Percentiles rank a stretch among this genome's conserved stretches.
Conservation (phyloP, 148 eudicot species). For the Salicornia ramosissima region DNA sequence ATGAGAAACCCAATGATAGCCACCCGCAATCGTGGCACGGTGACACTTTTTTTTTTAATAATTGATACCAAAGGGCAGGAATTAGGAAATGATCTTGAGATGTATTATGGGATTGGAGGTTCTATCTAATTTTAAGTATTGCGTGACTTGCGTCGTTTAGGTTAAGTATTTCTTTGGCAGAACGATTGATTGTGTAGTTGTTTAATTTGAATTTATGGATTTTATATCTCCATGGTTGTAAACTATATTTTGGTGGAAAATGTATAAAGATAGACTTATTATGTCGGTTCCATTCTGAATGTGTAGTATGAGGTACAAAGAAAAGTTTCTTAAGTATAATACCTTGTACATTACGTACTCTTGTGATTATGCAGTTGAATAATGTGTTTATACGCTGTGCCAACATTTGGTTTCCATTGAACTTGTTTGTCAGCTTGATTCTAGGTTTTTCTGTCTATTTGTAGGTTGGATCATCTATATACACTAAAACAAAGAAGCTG, state of each 20-base stretch:
- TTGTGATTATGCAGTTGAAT: neutral
- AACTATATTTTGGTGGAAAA: neutral
- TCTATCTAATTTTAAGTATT: neutral
- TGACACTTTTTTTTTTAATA: neutral
- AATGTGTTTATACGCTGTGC: neutral
- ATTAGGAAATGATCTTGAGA: neutral
- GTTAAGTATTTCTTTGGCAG: neutral
- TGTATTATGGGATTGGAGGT: neutral
- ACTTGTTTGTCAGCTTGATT: neutral
- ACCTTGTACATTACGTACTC: no score
- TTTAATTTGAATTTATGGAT: neutral
- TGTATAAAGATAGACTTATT: neutral
- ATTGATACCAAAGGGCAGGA: neutral
- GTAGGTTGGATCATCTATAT: constrained; percentile 16
- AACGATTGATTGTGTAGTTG: neutral
- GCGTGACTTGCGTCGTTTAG: neutral
- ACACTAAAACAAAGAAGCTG: constrained; percentile 9
- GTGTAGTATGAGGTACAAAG: neutral
- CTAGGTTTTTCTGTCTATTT: constrained; percentile 2
- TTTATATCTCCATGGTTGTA: neutral
- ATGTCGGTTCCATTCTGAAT: neutral
- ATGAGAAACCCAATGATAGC: neutral
- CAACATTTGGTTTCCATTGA: neutral
- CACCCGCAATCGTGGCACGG: neutral
- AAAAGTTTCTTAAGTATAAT: neutral